Conservation (phyloP, 768 basidiomycete species). For the Lactarius akahatsu region DNA sequence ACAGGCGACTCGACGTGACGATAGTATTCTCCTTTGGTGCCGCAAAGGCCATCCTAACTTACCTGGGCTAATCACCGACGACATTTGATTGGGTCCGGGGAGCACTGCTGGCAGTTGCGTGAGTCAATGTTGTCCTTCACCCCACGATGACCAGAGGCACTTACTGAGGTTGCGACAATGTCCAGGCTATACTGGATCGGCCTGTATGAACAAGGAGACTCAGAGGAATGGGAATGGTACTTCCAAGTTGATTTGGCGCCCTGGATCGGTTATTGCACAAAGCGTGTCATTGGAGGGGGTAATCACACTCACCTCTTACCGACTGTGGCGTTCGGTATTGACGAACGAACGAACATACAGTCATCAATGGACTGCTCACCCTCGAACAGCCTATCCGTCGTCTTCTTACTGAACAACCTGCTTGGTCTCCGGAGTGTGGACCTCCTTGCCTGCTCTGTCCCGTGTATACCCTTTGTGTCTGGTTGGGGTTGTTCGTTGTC, state of each 20-base stretch:
- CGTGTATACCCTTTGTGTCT: background rate
- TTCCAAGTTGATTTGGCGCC: constrained; percentile 10
- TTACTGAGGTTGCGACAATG: background rate
- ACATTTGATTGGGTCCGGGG: constrained; percentile 16
- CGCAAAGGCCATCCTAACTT: constrained; percentile 7
- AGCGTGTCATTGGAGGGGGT: constrained; percentile 18
- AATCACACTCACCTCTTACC: background rate
- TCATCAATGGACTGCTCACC: background rate
- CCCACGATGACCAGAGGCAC: no score
- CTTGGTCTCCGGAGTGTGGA: no score
- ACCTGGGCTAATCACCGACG: constrained; percentile 9
- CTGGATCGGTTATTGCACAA: background rate
- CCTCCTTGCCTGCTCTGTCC: constrained; percentile 1
- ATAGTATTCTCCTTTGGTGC: background rate
- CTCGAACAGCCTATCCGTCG: background rate
- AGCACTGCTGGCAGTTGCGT: background rate
- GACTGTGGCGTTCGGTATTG: background rate
- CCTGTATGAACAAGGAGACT: background rate
- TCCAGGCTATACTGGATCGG: constrained; percentile 13
- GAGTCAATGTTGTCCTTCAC: background rate
- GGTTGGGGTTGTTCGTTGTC: background rate
- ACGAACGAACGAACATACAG: background rate
- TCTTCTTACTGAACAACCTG: no score
- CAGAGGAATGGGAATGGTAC: constrained; percentile 4
- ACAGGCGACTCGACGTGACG: constrained; percentile 11